Percentiles rank a stretch among this genome's conserved stretches.
phyloP scores from a whole-genome alignment of 768 basidiomycete species.

The Rhodotorula taiwanensis region DNA sequence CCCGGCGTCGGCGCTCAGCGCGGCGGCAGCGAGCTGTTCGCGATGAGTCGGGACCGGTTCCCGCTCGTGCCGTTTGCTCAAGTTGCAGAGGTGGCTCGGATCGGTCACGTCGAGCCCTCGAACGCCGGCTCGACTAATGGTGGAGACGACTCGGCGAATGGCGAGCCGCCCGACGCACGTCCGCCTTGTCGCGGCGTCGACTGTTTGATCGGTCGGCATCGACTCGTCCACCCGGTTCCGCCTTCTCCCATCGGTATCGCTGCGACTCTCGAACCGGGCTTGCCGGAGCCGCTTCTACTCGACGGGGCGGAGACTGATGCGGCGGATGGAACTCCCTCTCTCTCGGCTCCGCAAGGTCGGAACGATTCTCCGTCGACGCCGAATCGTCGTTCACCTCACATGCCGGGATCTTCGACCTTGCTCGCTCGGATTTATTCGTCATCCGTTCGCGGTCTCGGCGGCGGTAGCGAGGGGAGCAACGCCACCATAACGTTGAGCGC shows the following conservation, averaged over 20 bases:
- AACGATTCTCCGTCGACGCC: too few relatives aligned
- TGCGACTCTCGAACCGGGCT: constrained; percentile 19
- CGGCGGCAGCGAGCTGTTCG: constrained; percentile 53
- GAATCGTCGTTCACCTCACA: too few relatives aligned
- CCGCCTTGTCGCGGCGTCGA: constrained; percentile 25
- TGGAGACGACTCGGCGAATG: constrained; percentile 1
- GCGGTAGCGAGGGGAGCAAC: too few relatives aligned
- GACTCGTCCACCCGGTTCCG: constrained; percentile 10
- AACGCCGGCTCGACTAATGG: constrained; percentile 14
- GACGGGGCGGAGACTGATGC: constrained; percentile 2
- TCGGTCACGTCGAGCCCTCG: constrained; percentile 38
- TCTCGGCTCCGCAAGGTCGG: too few relatives aligned
- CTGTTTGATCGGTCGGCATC: constrained; percentile 36
- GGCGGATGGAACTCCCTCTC: too few relatives aligned
- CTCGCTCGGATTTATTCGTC: too few relatives aligned
- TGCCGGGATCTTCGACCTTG: too few relatives aligned
- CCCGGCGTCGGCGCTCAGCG: constrained; percentile 48
- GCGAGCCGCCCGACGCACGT: too few relatives aligned
- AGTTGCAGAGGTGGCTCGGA: constrained; percentile 39
- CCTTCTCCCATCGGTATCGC: constrained; percentile 26
- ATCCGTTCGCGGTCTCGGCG: too few relatives aligned
- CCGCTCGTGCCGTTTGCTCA: constrained; percentile 61
- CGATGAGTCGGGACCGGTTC: constrained; percentile 72
- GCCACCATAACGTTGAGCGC: too few relatives aligned
- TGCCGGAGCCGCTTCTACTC: constrained; percentile 18